Base-by-base conservation (phyloP, 805 yeast genomes). In the Cyberlindnera euphorbiae region DNA sequence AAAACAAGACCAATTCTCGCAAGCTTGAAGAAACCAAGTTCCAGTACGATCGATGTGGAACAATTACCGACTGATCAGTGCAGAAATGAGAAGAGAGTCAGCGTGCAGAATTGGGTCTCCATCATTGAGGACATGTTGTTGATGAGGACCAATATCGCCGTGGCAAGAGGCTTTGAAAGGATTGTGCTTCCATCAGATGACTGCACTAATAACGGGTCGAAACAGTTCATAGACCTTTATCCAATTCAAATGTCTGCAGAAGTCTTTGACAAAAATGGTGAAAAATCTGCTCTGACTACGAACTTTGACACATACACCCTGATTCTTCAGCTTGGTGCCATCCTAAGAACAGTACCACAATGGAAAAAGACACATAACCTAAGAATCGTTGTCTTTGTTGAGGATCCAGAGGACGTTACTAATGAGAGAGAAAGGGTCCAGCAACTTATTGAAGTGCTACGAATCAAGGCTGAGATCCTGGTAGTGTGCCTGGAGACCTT, bases 221-320 rank as follows among this genome's bases (percentile, higher is more conserved):
- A 68, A 42, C 69, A 71, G 44, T 81, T 65, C 46, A 88, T 93
- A 51, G 99, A 93, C 57, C 62, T 93, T 26, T 93, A 94, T 58
- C 98, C 99, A 0, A 89, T 93, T 47, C 98, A 93, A 53, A 93
- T 93, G 97, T 80, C 94, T 4, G 90, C 95, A 0, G 77, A 79
- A 28, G 75, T 86, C 34, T 69, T 76, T 30, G 76, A 80, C 38
- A 73, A 72, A 17, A 71, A 75, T 35, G 89, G 89, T 5, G 70
- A 66, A 19, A 74, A 74, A 36, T 75, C 82, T 13, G 79, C 83
- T 1, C 55, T 82, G 41, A 83, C 96, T 0, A 88, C 95, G 4
- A 93, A 93, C 53, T 88, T 93, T 55, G 99, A 93, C 58, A 93
- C 99, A 0, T 93, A 89, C 53, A 90, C 97, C 0, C 69, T 93